Evolutionary conservation across 306 rosid species (phyloP), one percentile per base, ranked within the genome.

Genomic region (Prunus mongolica): DNA sequence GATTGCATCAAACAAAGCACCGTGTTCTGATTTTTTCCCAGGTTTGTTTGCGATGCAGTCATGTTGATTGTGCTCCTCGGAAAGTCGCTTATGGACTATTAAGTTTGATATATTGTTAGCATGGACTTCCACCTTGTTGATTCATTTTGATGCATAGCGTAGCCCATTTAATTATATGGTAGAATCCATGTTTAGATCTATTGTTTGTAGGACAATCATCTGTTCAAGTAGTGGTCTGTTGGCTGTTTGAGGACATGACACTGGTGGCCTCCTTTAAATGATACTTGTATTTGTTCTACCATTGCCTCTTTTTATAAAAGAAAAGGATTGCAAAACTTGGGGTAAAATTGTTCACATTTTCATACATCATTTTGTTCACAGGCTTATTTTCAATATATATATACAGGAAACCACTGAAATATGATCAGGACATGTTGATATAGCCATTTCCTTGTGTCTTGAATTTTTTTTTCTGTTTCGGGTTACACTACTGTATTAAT

Each of bases 1-100:
- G 82, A 83, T 89, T 96, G 88, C 99, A 91, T 74, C 96, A 89
- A 87, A 93, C 99, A 49, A 96, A 91, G 83, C 99, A 96, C 60
- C 97, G 99, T 64, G 98, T 96, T 83, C 84, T 96, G 78, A 93
- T 96, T 66, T 96, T 96, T 83, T 96, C 99, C 27, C 99, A 96
- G 99, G 99, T 96, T 77, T 71, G 93, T 83, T 66, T 76, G 61
- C 25, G 44, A 64, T 61, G 68, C 49, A 69, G 77, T 14, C 67
- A 28, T 74, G 49, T 58, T 72, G 65, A 47, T 54, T 79, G 6
- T 69, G 67, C 52, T 76, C 38, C 58, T 78, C 72, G 27, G 60
- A 24, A 24, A 20, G 22, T 73, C 68, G 32, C 41, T 67, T 69
- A 58, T 25, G 63, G 44, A 54, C 67, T 45, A 41, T 61, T 60